phyloP scores from a whole-genome alignment of 2,329 filamentous ascomycete genomes.

The Pseudocercospora fuligena region DNA sequence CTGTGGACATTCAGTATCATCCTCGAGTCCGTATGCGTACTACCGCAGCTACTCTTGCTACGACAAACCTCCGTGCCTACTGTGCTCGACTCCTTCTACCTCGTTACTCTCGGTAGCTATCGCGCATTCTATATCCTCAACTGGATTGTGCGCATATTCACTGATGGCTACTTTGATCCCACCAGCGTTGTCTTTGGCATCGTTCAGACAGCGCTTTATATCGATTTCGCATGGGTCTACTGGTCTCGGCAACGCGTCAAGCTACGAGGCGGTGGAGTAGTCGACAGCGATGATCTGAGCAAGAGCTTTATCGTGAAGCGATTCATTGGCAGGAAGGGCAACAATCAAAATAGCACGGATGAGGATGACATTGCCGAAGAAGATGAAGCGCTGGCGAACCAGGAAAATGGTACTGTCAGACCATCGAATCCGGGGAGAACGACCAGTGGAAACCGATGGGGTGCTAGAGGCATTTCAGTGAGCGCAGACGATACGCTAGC shows the following conservation, averaged over 20 bases:
- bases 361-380: constrained; percentile 65
- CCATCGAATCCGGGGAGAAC: constrained; percentile 29
- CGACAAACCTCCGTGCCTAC: constrained; percentile 95
- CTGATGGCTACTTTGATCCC: constrained; percentile 60
- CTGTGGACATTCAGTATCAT: constrained; percentile 89
- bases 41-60: constrained; percentile 88
- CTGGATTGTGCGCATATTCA: constrained; percentile 71
- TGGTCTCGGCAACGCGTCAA: constrained; percentile 92
- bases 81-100: constrained; percentile 96
- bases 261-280: constrained; percentile 82
- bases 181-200: constrained; percentile 84
- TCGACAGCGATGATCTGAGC: constrained; percentile 86
- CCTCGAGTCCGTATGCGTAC: constrained; percentile 86
- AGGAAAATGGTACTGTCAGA: constrained; percentile 39
- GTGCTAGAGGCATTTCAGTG: constrained; percentile 62
- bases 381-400: constrained; percentile 55
- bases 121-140: constrained; percentile 88
- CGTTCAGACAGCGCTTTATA: constrained; percentile 85
- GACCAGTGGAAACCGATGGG: constrained; percentile 56
- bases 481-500: constrained; percentile 61
- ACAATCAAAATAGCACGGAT: constrained; percentile 39
- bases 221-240: constrained; percentile 98
- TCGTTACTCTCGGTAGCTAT: constrained; percentile 84
- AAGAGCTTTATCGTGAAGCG: constrained; percentile 82
- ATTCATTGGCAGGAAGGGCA: constrained; percentile 66